Evolutionary conservation across 139 green algal genomes (phyloP).

Genomic region (Nannochloris sp.): DNA sequence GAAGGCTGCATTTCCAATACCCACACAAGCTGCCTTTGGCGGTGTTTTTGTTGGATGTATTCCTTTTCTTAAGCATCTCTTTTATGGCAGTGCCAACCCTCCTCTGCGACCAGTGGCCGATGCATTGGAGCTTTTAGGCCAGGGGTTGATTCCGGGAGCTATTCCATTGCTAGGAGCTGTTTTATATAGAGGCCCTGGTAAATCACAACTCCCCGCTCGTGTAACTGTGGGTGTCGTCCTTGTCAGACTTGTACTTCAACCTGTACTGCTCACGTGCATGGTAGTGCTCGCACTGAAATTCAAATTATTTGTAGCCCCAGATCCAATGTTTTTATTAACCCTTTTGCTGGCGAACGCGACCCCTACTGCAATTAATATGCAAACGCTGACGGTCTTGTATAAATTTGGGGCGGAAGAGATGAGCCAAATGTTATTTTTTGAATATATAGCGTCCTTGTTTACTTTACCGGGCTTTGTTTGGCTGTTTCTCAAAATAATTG

Average conservation of each 20-base stretch:
- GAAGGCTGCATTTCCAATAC: conserved; percentile 12
- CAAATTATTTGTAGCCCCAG: conserved; percentile 29
- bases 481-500: conserved; percentile 40
- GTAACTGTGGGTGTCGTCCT: conserved; percentile 25
- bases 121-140: conserved; percentile 31
- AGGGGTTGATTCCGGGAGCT: conserved; percentile 44
- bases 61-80: conserved; percentile 13
- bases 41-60: conserved; percentile 37
- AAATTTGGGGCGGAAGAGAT: conserved; percentile 41
- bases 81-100: conserved; percentile 25
- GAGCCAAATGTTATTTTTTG: conserved; percentile 51
- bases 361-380: conserved; percentile 56
- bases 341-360: conserved; percentile 50
- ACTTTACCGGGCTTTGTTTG: conserved; percentile 41
- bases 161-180: conserved; percentile 56
- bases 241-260: conserved; percentile 36
- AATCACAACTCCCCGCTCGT: conserved; percentile 21
- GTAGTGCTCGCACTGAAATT: conserved; percentile 24
- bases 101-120: conserved; percentile 28
- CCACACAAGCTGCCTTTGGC: conserved; percentile 18
- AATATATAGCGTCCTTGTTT: conserved; percentile 47
- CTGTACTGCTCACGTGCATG: conserved; percentile 26
- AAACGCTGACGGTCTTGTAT: conserved; percentile 44
- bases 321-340: conserved; percentile 52
- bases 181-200: conserved; percentile 35